Conservation (phyloP, 2,329 filamentous ascomycete species). For the Fusarium incarnatum region DNA sequence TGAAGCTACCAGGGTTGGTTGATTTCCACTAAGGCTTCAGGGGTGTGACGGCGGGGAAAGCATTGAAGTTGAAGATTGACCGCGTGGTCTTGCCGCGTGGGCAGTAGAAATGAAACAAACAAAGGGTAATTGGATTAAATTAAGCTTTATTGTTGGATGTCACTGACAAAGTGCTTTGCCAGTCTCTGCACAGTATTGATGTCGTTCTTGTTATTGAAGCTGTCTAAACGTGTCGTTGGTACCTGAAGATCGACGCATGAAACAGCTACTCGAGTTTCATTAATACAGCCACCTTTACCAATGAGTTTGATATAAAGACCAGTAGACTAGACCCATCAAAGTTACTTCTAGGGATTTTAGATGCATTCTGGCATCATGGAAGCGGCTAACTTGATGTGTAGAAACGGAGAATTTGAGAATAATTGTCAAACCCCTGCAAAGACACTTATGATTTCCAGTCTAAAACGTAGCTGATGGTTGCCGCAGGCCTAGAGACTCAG, state of each 20-base stretch:
- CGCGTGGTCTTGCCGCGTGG: constrained; percentile 10
- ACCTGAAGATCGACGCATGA: constrained; percentile 20
- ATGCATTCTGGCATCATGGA: background rate
- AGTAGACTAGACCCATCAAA: background rate
- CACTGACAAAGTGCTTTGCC: background rate
- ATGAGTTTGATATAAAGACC: background rate
- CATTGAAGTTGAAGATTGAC: constrained; percentile 25
- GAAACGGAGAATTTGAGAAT: background rate
- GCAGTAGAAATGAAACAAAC: background rate
- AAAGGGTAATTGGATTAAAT: background rate
- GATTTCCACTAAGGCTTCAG: constrained; percentile 31
- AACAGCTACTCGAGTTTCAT: constrained; percentile 8
- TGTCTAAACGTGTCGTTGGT: constrained; percentile 2
- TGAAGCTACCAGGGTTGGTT: constrained; percentile 28
- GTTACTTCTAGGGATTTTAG: no score
- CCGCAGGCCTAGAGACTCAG: background rate
- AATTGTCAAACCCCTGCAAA: background rate
- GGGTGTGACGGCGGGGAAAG: constrained; percentile 44
- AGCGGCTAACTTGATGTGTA: background rate
- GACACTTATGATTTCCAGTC: background rate
- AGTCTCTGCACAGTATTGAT: background rate
- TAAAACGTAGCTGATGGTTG: constrained; percentile 1
- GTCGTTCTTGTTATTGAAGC: background rate
- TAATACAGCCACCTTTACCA: background rate
- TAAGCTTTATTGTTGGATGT: background rate